Evolutionary conservation across 306 rosid species (phyloP).

Genomic region (Carpinus fangiana): DNA sequence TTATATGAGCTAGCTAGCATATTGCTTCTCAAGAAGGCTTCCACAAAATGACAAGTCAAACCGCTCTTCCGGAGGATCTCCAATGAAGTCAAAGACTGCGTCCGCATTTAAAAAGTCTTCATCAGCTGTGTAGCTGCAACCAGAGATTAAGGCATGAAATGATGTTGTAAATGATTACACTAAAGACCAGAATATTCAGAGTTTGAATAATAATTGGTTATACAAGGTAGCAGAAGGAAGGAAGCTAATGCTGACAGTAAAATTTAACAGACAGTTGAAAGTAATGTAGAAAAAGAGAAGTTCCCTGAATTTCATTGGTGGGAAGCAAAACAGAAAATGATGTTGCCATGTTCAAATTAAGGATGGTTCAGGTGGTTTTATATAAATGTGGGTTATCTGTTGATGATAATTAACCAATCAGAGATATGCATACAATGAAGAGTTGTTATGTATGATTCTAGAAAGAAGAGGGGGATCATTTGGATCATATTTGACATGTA

Average conservation of each 20-base stretch:
- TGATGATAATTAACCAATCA: no score
- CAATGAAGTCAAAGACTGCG: constrained; percentile 89
- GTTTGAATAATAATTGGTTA: constrained; percentile 1
- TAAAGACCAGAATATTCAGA: not conserved
- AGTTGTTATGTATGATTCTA: no score
- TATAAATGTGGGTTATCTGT: no score
- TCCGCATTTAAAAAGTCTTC: constrained; percentile 88
- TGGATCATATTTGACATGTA: no score
- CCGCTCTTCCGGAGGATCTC: constrained; percentile 92
- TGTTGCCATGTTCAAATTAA: not conserved
- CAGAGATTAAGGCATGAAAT: constrained; percentile 8
- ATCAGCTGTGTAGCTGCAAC: constrained; percentile 80
- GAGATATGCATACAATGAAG: no score
- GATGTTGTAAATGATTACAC: not conserved
- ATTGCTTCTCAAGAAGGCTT: constrained; percentile 87
- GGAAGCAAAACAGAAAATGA: no score
- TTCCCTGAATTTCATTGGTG: not conserved
- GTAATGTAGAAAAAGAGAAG: not conserved
- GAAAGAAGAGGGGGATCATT: no score
- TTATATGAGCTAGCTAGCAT: constrained; percentile 55
- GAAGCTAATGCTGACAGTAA: constrained; percentile 1
- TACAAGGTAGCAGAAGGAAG: not conserved
- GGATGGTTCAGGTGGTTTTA: not conserved
- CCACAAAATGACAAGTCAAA: constrained; percentile 89
- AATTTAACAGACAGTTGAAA: not conserved